These are phyloP conservation scores for Isatis tinctoria DNA, from an alignment of 345 rosid species.

Conservation along the genomic window DNA sequence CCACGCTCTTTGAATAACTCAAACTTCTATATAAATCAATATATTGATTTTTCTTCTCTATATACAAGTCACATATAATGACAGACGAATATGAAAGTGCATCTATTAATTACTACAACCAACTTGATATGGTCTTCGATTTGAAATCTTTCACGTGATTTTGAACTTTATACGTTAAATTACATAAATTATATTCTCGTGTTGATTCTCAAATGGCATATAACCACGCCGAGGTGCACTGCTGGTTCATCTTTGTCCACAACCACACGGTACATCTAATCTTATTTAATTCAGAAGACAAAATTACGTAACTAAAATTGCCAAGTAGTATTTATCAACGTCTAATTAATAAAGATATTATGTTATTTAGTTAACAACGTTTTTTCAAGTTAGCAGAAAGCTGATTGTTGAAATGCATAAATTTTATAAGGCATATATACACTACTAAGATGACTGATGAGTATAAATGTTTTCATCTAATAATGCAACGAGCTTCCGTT, in stretches of 20 bases:
- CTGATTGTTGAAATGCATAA: neutral
- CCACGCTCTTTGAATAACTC: constrained; percentile 1
- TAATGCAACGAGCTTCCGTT: neutral
- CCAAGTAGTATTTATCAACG: neutral
- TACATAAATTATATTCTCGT: neutral
- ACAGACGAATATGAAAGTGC: neutral
- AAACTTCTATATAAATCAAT: neutral
- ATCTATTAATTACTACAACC: constrained; percentile 7
- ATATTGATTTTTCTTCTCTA: neutral
- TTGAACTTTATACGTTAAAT: neutral
- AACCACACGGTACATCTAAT: neutral
- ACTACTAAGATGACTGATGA: no score
- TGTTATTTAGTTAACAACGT: neutral
- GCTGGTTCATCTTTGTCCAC: neutral
- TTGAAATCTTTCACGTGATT: constrained; percentile 24
- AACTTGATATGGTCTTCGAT: constrained; percentile 5
- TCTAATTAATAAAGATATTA: neutral
- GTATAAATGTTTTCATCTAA: neutral
- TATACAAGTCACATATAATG: neutral
- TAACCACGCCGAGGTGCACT: neutral
- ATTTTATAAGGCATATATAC: no score
- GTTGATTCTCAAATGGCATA: constrained; percentile 1
- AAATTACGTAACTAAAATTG: neutral
- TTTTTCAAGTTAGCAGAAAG: neutral
- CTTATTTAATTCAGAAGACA: neutral